Conservation (phyloP, 495 filamentous ascomycete species). For the Neurospora terricola region DNA sequence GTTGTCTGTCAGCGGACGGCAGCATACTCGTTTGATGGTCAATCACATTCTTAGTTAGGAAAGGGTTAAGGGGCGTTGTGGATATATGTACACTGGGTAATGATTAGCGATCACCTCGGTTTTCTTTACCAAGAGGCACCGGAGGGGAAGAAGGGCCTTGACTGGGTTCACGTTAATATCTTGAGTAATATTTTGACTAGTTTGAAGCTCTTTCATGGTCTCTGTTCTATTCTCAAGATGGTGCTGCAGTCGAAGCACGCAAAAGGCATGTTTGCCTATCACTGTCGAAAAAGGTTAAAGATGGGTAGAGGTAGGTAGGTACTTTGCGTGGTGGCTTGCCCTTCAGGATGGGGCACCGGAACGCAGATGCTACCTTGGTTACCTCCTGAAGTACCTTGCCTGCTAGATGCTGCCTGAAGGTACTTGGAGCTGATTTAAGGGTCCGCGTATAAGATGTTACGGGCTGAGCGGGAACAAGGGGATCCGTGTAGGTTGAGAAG, state of each 20-base stretch:
- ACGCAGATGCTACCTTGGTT: neutral
- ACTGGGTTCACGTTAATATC: neutral
- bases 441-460: neutral
- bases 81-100: neutral
- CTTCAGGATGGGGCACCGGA: neutral
- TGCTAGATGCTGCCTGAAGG: neutral
- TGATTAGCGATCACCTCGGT: neutral
- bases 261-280: neutral
- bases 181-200: neutral
- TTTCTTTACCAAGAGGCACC: neutral
- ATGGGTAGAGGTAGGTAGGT: neutral
- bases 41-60: neutral
- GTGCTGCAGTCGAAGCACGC: neutral
- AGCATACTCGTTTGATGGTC: neutral
- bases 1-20: neutral
- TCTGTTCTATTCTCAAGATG: neutral
- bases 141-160: neutral
- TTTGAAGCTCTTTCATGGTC: neutral
- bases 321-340: neutral
- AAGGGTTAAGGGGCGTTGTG: neutral
- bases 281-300: neutral
- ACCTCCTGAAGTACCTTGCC: neutral
- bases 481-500: neutral
- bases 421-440: neutral
- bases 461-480: neutral